Percentiles rank a stretch among this genome's conserved stretches.
Evolutionary conservation across 2,329 filamentous ascomycete genomes (phyloP).

Genomic region (Trichoderma sp.): DNA sequence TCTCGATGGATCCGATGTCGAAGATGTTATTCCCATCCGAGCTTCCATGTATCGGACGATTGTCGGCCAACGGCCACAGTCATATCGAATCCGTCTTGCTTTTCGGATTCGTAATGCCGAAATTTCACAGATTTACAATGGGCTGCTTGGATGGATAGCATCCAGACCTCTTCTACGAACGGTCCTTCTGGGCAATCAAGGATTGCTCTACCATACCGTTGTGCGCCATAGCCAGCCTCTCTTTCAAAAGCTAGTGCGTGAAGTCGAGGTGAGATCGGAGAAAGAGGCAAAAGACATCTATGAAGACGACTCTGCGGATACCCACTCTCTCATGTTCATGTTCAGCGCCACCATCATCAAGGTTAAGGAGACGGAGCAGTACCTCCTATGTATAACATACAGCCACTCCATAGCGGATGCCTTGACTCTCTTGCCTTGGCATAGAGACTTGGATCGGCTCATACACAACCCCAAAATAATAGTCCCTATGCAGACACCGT

Average conservation of each 20-base stretch:
- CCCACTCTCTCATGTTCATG: conserved; percentile 31
- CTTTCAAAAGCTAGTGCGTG: conserved; percentile 28
- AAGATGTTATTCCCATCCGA: conserved; percentile 32
- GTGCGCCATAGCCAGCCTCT: conserved; percentile 24
- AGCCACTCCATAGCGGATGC: conserved; percentile 38
- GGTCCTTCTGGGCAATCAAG: conserved; percentile 26
- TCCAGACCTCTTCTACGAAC: conserved; percentile 32
- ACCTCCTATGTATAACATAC: conserved; percentile 31
- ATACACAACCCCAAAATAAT: conserved; percentile 25
- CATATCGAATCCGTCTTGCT: conserved; percentile 34
- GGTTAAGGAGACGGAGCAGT: conserved; percentile 18
- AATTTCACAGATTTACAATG: conserved; percentile 27
- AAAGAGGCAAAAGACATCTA: conserved; percentile 24
- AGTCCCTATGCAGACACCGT: conserved; percentile 28
- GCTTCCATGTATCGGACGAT: conserved; percentile 31
- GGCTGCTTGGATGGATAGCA: conserved; percentile 28
- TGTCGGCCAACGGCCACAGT: conserved; percentile 33
- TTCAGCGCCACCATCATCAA: conserved; percentile 30
- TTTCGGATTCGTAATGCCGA: conserved; percentile 28
- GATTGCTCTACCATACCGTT: conserved; percentile 30
- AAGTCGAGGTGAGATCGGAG: conserved; percentile 24
- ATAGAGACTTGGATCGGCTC: conserved; percentile 33
- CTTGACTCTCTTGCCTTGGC: conserved; percentile 32
- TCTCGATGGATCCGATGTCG: conserved; percentile 25
- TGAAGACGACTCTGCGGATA: conserved; percentile 22